These are phyloP conservation scores for Pythium chondricola DNA, from an alignment of 352 stramenopile genomes.

Conservation along the genomic window DNA sequence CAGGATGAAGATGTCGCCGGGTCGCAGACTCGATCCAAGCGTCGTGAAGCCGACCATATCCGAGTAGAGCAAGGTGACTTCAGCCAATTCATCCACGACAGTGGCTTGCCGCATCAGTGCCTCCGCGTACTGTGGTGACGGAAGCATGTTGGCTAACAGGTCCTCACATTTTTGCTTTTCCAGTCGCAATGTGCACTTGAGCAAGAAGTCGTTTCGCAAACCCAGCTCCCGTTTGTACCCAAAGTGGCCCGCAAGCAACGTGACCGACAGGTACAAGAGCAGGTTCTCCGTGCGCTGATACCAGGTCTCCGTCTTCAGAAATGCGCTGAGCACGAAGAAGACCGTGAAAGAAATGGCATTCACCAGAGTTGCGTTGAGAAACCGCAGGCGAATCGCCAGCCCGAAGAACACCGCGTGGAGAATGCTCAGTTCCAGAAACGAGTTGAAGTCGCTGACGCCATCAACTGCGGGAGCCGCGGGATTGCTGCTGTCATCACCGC, in stretches of 20 bases:
- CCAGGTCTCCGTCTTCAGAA: conserved; percentile 21
- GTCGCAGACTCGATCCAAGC: conserved; percentile 50
- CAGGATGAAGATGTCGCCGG: conserved; percentile 62
- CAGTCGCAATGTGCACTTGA: conserved; percentile 72
- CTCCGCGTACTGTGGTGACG: conserved; percentile 64
- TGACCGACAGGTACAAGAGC: conserved; percentile 26
- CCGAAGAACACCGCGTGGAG: conserved; percentile 50
- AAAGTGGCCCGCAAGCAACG: conserved; percentile 33
- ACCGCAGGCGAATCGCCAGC: conserved; percentile 49
- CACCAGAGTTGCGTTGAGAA: conserved; percentile 43
- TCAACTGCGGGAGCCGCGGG: background rate
- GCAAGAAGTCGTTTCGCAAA: conserved; percentile 63
- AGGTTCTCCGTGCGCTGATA: conserved; percentile 37
- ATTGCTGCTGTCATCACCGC: background rate
- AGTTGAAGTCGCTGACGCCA: background rate
- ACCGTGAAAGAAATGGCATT: conserved; percentile 31
- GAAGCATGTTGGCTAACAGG: conserved; percentile 84
- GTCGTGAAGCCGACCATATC: conserved; percentile 85
- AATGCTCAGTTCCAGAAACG: conserved; percentile 46
- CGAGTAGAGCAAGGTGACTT: conserved; percentile 82
- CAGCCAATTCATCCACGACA: conserved; percentile 73
- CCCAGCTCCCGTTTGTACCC: conserved; percentile 61
- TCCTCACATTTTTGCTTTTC: conserved; percentile 79
- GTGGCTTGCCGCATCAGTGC: conserved; percentile 62
- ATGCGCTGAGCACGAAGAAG: conserved; percentile 23